Evolutionary conservation across 1,284 basidiomycete genomes (phyloP).

Genomic region (Quambalaria eucalypti): DNA sequence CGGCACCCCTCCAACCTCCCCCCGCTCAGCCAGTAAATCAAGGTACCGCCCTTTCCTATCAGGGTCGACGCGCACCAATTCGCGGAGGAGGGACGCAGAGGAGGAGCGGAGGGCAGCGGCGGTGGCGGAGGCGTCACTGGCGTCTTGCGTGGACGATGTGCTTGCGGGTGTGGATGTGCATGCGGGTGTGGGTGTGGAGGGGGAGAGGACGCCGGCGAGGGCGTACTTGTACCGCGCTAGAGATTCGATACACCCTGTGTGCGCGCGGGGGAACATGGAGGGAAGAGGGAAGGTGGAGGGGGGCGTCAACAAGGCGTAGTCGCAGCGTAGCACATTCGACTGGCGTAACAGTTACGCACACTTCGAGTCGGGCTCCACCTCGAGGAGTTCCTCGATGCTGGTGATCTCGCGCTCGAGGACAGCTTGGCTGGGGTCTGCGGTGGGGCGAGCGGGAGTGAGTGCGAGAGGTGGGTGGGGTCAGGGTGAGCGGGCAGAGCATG

Average conservation of each 20-base stretch:
- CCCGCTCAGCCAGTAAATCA: slow-evolving; percentile 27
- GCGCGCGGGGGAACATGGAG: too few relatives aligned
- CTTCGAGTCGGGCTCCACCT: slow-evolving; percentile 84
- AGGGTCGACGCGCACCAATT: slow-evolving; percentile 25
- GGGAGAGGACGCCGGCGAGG: background rate
- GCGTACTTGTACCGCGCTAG: background rate
- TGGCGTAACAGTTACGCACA: slow-evolving; percentile 63
- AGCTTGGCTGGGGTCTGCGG: slow-evolving; percentile 1
- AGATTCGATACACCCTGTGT: background rate
- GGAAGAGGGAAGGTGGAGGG: too few relatives aligned
- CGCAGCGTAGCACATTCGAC: too few relatives aligned
- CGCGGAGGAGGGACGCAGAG: background rate
- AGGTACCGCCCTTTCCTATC: slow-evolving; percentile 27
- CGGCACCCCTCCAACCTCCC: too few relatives aligned
- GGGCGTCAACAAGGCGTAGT: too few relatives aligned
- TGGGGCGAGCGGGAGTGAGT: background rate
- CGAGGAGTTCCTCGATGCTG: slow-evolving; percentile 73
- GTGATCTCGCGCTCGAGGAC: slow-evolving; percentile 65
- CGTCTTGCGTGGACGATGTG: too few relatives aligned
- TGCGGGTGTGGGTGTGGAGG: slow-evolving; percentile 8
- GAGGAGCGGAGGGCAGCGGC: slow-evolving; percentile 3
- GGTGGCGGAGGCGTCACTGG: slow-evolving; percentile 25
- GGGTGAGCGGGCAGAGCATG: background rate
- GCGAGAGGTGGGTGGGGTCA: background rate
- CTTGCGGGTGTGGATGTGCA: slow-evolving; percentile 22